Conservation (phyloP, 345 rosid species). For the Iberis pinnata region DNA sequence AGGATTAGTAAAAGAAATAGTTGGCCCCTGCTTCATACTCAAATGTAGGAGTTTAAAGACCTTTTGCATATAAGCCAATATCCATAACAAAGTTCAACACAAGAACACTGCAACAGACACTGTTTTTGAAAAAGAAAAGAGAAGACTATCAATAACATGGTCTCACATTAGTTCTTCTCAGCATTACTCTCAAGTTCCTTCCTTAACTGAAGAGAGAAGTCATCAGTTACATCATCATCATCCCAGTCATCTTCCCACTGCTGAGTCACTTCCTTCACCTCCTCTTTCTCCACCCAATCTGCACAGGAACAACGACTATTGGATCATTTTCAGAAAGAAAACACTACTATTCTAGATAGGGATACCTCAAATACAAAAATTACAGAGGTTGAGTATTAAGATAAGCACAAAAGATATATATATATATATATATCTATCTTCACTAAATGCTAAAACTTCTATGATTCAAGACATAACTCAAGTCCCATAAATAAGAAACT, state of each 20-base stretch:
- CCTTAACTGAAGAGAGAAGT: conserved; percentile 81
- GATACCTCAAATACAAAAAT: too few species aligned
- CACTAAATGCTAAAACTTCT: neutral
- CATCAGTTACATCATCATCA: conserved; percentile 87
- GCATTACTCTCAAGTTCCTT: conserved; percentile 59
- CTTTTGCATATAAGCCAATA: neutral
- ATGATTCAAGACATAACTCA: neutral
- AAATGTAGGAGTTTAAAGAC: neutral
- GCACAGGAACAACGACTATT: neutral
- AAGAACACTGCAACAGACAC: neutral
- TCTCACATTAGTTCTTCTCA: conserved; percentile 39
- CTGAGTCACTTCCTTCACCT: conserved; percentile 62
- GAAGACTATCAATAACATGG: neutral
- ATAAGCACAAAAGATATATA: neutral
- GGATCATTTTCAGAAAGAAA: neutral
- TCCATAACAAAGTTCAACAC: neutral
- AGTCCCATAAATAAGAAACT: neutral
- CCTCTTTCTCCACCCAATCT: conserved; percentile 79
- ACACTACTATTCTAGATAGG: neutral
- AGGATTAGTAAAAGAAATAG: neutral
- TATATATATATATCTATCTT: neutral
- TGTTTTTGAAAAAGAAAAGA: neutral
- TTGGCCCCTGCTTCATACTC: neutral
- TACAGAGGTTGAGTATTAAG: neutral
- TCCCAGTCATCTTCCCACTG: conserved; percentile 99